phyloP scores from a whole-genome alignment of 345 rosid genomes.

The Ceriops decandra region DNA sequence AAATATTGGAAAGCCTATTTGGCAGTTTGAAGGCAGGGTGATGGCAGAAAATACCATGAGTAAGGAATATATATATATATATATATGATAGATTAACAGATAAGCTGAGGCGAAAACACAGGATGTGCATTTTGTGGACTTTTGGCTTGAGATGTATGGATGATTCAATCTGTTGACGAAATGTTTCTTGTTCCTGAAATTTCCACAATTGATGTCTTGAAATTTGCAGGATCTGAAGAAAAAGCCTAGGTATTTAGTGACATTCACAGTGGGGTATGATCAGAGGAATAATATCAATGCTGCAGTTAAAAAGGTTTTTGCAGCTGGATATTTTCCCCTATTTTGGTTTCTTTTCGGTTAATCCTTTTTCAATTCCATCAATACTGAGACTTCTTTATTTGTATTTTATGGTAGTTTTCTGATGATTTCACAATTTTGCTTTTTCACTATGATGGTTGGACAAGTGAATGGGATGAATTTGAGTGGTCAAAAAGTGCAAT shows the following conservation, averaged over 20 bases:
- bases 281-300: constrained; percentile 64
- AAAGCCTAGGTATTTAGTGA: constrained; percentile 74
- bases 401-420: constrained; percentile 55
- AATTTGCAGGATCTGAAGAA: constrained; percentile 69
- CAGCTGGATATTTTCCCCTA: constrained; percentile 1
- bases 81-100: no score
- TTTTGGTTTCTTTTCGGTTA: background rate
- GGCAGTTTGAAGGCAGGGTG: background rate
- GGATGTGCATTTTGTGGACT: background rate
- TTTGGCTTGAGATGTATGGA: background rate
- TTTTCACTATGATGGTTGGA: constrained; percentile 87
- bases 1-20: background rate
- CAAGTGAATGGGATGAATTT: constrained; percentile 85
- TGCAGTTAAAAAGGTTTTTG: constrained; percentile 72
- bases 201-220: constrained; percentile 7
- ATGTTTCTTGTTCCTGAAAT: no score
- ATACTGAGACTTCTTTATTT: constrained; percentile 27
- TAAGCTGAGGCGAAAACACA: background rate
- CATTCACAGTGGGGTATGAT: constrained; percentile 78
- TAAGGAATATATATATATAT: no score
- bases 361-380: constrained; percentile 1
- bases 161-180: no score
- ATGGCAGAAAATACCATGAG: background rate
- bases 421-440: constrained; percentile 82
- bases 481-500: constrained; percentile 86